A percentile compares a stretch with the other conserved stretches of the same genome.
phyloP scores from a whole-genome alignment of 306 rosid species.

The Castanopsis chinensis region DNA sequence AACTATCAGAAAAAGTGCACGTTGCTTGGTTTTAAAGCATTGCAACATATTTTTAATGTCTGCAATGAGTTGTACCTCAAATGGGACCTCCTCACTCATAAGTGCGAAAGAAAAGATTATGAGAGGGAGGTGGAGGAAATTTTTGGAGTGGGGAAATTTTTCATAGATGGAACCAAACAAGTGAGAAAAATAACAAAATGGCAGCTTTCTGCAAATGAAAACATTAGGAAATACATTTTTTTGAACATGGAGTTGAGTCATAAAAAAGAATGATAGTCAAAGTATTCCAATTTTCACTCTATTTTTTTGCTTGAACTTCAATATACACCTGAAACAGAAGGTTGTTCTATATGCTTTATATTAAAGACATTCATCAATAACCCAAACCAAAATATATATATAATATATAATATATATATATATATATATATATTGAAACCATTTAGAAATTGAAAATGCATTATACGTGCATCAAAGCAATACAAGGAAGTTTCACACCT shows the following conservation, averaged over 20 bases:
- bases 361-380: not conserved
- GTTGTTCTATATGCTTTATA: not conserved
- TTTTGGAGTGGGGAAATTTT: too few species aligned
- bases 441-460: not conserved
- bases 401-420: too few species aligned
- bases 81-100: too few species aligned
- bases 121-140: too few species aligned
- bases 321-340: not conserved
- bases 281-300: not conserved
- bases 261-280: not conserved
- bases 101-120: too few species aligned
- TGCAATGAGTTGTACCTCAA: not conserved
- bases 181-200: too few species aligned
- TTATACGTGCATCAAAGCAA: not conserved
- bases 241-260: not conserved
- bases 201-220: not conserved
- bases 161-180: too few species aligned
- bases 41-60: not conserved
- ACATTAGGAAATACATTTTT: not conserved
- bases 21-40: constrained; percentile 14
- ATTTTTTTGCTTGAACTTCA: not conserved
- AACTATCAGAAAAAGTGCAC: not conserved
- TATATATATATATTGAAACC: not conserved
- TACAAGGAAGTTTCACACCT: not conserved
- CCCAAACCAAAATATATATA: not conserved